Evolutionary conservation across 2,329 filamentous ascomycete genomes (phyloP).

Genomic region (Trichoderma brevicompactum): DNA sequence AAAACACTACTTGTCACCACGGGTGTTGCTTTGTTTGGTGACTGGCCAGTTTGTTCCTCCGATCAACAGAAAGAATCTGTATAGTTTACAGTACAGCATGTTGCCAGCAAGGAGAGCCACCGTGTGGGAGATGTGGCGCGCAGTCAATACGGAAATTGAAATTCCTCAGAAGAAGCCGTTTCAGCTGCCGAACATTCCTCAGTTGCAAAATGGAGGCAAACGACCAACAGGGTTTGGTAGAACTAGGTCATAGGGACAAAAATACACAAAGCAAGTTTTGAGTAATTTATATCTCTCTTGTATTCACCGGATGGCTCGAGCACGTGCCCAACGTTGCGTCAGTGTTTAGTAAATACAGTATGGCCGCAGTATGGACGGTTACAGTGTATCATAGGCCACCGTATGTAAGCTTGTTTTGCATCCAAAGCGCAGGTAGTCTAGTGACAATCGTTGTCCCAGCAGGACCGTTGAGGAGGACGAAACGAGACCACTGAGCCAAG

Average conservation of each 20-base stretch:
- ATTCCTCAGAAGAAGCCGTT: conserved; percentile 51
- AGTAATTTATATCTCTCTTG: background rate
- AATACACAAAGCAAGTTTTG: background rate
- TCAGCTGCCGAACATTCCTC: conserved; percentile 42
- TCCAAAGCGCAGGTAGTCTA: too few relatives aligned
- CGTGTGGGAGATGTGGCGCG: conserved; percentile 84
- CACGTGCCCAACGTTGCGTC: too few relatives aligned
- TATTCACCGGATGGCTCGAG: background rate
- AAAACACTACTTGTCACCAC: conserved; percentile 91
- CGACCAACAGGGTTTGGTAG: conserved; percentile 39
- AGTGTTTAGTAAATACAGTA: background rate
- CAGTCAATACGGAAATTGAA: conserved; percentile 57
- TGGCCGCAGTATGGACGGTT: too few relatives aligned
- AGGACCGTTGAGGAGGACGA: too few relatives aligned
- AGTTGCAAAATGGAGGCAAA: conserved; percentile 41
- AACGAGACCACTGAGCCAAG: too few relatives aligned
- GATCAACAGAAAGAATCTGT: conserved; percentile 91
- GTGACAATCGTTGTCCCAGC: too few relatives aligned
- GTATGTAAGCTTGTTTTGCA: too few relatives aligned
- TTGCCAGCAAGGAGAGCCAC: conserved; percentile 79
- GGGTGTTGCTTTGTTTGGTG: conserved; percentile 83
- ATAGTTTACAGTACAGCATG: conserved; percentile 98
- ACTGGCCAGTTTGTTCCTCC: conserved; percentile 94
- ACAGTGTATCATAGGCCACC: too few relatives aligned
- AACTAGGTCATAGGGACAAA: conserved; percentile 30